Percentiles rank a stretch among this genome's conserved stretches.
phyloP scores from a whole-genome alignment of 2,329 filamentous ascomycete species.

The Cladophialophora exuberans region DNA sequence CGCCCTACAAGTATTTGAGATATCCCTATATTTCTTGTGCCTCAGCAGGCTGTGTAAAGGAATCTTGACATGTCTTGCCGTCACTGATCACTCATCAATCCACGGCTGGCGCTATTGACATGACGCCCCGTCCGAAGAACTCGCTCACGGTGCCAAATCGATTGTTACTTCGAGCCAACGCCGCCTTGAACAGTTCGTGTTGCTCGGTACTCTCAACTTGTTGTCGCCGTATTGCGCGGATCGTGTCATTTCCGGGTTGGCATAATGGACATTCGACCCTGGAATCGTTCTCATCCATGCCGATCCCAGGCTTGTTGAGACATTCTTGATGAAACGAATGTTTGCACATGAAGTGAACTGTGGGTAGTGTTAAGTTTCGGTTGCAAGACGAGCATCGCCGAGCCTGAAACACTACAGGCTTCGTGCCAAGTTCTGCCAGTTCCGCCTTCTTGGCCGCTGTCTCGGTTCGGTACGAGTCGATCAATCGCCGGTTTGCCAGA shows the following conservation, averaged over 20 bases:
- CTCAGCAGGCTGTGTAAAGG: constrained; percentile 7
- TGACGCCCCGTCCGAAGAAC: constrained; percentile 93
- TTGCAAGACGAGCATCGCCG: constrained; percentile 85
- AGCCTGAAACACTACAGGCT: constrained; percentile 87
- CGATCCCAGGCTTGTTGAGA: constrained; percentile 59
- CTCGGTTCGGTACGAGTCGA: constrained; percentile 80
- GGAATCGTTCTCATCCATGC: constrained; percentile 59
- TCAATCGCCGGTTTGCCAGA: constrained; percentile 76
- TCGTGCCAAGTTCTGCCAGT: constrained; percentile 73
- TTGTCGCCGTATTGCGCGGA: constrained; percentile 80
- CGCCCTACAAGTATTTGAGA: constrained; percentile 8
- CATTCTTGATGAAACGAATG: constrained; percentile 96
- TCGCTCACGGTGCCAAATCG: constrained; percentile 89
- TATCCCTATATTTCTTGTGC: not conserved
- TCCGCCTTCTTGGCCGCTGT: constrained; percentile 79
- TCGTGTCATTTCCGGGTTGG: constrained; percentile 79
- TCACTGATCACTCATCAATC: constrained; percentile 19
- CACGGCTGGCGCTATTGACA: constrained; percentile 52
- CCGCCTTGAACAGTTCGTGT: constrained; percentile 86
- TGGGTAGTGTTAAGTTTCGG: constrained; percentile 78
- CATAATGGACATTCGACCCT: constrained; percentile 84
- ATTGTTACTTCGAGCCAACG: constrained; percentile 69
- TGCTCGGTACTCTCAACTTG: constrained; percentile 85
- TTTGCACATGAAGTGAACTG: constrained; percentile 95
- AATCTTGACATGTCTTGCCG: not conserved